These are phyloP conservation scores for Colletotrichum eleusines DNA, from an alignment of 2,329 filamentous ascomycete genomes.

Conservation along the genomic window DNA sequence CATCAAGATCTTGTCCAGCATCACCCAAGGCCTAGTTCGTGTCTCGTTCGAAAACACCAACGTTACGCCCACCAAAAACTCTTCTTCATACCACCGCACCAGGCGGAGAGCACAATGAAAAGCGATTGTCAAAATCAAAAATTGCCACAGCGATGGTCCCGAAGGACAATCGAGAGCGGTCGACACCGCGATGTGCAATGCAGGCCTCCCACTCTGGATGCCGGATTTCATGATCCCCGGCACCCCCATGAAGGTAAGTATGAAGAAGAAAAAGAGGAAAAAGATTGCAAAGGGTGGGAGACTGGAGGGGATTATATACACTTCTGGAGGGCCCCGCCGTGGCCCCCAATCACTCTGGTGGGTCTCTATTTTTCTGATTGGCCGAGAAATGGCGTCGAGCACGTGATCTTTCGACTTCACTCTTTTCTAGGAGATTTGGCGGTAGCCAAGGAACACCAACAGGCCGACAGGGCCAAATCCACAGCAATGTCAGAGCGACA, in stretches of 20 bases:
- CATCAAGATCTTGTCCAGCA: no score
- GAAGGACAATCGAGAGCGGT: slow-evolving; percentile 43
- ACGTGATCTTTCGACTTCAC: background rate
- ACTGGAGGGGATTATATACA: slow-evolving; percentile 49
- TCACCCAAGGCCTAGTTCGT: no score
- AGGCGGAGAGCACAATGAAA: slow-evolving; percentile 40
- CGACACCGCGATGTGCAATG: slow-evolving; percentile 60
- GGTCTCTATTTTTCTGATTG: slow-evolving; percentile 6
- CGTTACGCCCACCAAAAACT: no score
- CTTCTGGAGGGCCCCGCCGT: background rate
- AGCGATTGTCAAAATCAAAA: slow-evolving; percentile 45
- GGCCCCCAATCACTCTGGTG: slow-evolving; percentile 28
- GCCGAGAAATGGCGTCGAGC: background rate
- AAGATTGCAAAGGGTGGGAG: slow-evolving; percentile 17
- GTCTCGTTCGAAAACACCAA: no score
- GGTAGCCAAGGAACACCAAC: background rate
- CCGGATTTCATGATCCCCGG: slow-evolving; percentile 59
- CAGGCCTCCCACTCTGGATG: slow-evolving; percentile 59
- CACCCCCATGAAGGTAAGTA: slow-evolving; percentile 64
- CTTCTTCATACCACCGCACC: slow-evolving; percentile 44
- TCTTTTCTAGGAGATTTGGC: background rate
- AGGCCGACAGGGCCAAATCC: background rate
- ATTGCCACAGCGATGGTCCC: slow-evolving; percentile 43
- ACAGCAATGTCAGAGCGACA: background rate
- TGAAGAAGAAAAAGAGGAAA: slow-evolving; percentile 52